Evolutionary conservation across 106 monocot species (phyloP), one percentile per base, ranked within the genome.

Genomic region (Acanthochlamys bracteata): DNA sequence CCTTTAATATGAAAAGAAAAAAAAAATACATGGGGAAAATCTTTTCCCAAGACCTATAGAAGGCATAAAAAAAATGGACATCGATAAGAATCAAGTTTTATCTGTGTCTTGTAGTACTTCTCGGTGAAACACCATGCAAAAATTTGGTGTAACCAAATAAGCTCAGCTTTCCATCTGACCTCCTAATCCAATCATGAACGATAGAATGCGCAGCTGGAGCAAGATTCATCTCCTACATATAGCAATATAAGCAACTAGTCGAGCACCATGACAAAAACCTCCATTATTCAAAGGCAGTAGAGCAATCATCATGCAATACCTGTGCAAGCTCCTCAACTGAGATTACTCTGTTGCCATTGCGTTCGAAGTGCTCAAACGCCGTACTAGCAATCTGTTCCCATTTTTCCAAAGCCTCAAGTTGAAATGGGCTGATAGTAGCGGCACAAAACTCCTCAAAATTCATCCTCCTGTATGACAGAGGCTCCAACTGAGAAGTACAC

Each of bases 131-230:
- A 51, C 96, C 96, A 71, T 96, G 96, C 79, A 96, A 96, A 81
- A 96, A 96, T 70, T 96, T 96, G 60, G 91, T 96, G 73, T 88
- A 96, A 12, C 96, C 96, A 20, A 88, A 59, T 53, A 96, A 91
- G 72, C 79, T 88, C 23, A 96, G 80, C 60, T 88, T 96, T 12
- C 91, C 88, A 75, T 98, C 96, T 9, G 81, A 59, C 24, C 65
- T 82, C 25, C 96, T 82, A 66, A 98, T 85, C 91, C 96, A 98
- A 40, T 98, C 96, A 4, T 66, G 82, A 7, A 85, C 79, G n/a
- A 85, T 75, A 6, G 88, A 78, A 62, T 85, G 66, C 10, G 91
- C 82, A 22, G 83, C 63, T 0, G 83, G 57, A 20, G 78, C 67
- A 23, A 98, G 83, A 60, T 83, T 88, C 83, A 91, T 79, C 67